A percentile compares a stretch with the other conserved stretches of the same genome.
Evolutionary conservation across 2,329 filamentous ascomycete species (phyloP).

Genomic region (Lecanicillium sp.): DNA sequence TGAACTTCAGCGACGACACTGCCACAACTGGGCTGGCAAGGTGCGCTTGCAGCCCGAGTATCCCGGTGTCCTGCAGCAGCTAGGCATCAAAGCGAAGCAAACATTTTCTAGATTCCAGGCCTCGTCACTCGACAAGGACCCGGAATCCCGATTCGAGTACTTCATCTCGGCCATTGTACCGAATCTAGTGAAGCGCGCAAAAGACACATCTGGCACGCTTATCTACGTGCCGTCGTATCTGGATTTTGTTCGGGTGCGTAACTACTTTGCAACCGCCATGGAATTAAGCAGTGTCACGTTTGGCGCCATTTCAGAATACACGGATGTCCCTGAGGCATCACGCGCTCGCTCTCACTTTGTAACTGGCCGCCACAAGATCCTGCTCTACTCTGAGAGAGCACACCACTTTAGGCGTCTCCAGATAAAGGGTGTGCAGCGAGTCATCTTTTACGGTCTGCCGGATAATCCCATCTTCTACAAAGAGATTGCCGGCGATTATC

Average conservation of each 20-base stretch:
- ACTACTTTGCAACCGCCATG: conserved; percentile 72
- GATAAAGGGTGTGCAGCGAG: conserved; percentile 68
- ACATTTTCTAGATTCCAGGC: conserved; percentile 85
- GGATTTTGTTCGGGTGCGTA: conserved; percentile 88
- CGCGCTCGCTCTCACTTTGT: conserved; percentile 83
- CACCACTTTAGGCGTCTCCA: conserved; percentile 92
- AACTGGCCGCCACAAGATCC: conserved; percentile 68
- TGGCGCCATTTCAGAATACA: conserved; percentile 84
- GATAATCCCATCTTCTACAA: conserved; percentile 79
- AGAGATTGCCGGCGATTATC: conserved; percentile 63
- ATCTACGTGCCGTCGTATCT: conserved; percentile 91
- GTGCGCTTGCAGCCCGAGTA: conserved; percentile 64
- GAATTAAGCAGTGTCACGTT: conserved; percentile 46
- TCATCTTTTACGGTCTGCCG: conserved; percentile 86
- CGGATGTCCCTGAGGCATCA: conserved; percentile 66
- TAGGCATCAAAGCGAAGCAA: conserved; percentile 67
- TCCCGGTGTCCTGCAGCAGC: conserved; percentile 62
- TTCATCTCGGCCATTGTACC: conserved; percentile 79
- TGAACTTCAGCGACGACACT: conserved; percentile 64
- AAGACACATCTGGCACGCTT: conserved; percentile 60
- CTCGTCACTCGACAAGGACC: conserved; percentile 61
- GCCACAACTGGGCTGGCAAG: conserved; percentile 75
- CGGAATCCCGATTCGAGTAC: conserved; percentile 83
- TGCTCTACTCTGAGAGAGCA: conserved; percentile 91
- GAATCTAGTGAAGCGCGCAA: conserved; percentile 56